Percentiles rank a stretch among this genome's conserved stretches.
These are phyloP conservation scores for Gossypium davidsonii DNA, from an alignment of 441 rosid genomes.

Conservation along the genomic window DNA sequence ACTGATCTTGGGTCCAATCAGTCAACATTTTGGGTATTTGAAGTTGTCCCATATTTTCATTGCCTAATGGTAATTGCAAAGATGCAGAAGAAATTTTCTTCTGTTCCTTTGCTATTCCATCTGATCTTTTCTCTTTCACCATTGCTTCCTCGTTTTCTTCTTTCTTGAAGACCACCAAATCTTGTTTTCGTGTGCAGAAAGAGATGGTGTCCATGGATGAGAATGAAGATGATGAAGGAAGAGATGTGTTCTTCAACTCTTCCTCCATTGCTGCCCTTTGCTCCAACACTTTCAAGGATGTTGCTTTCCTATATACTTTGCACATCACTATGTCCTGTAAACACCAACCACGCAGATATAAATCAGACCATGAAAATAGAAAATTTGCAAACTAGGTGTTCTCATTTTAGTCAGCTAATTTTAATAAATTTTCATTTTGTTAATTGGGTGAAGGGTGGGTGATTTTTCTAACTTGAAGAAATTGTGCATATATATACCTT, in stretches of 20 bases:
- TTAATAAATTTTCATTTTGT: too few relatives aligned
- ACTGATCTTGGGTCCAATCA: constrained; percentile 69
- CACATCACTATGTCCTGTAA: constrained; percentile 78
- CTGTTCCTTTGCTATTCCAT: constrained; percentile 6
- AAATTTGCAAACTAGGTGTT: too few relatives aligned
- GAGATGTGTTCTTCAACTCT: constrained; percentile 23
- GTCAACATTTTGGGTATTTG: constrained; percentile 47
- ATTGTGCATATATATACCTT: constrained; percentile 38
- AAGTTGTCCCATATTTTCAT: constrained; percentile 46
- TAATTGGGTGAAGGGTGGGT: too few relatives aligned
- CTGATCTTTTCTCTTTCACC: neutral
- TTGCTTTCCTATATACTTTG: constrained; percentile 88
- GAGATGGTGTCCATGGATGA: constrained; percentile 39
- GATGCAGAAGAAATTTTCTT: constrained; percentile 23
- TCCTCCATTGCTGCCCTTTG: constrained; percentile 79
- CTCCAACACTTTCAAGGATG: constrained; percentile 75
- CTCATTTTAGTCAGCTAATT: too few relatives aligned
- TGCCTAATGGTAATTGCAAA: constrained; percentile 40
- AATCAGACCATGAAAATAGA: too few relatives aligned
- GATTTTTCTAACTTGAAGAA: too few relatives aligned
- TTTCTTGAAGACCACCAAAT: constrained; percentile 32
- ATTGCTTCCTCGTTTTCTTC: constrained; percentile 29
- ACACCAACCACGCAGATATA: neutral
- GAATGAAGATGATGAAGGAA: constrained; percentile 38
- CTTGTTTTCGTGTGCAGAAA: constrained; percentile 33